Evolutionary conservation across 1,284 basidiomycete genomes (phyloP), one percentile per base, ranked within the genome.

Genomic region (Ceratobasidium sp.): DNA sequence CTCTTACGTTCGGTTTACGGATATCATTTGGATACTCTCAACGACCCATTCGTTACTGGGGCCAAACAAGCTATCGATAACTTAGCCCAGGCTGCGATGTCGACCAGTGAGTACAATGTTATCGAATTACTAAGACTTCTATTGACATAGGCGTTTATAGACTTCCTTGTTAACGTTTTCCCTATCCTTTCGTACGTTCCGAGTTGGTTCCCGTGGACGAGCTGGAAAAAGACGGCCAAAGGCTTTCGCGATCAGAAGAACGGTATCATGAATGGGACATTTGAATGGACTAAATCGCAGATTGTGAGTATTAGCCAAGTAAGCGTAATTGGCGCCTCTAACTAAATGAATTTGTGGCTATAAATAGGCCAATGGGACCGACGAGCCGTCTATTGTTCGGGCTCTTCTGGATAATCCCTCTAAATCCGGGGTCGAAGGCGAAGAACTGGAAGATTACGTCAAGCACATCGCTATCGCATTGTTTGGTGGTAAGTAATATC

Each of bases 391-490:
- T 0, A 73, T 71, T 14, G 53, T 71, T 8, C 53, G 66, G 17
- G 36, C 66, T 3, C 47, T 71, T 17, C 44, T 72, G 3, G 54
- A 60, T 4, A 29, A 29, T 4, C 19, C 27, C 0, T 41, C 54
- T 6, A 57, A 50, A 17, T n/a, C 66, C 11, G 41, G 19, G 8
- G 22, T 72, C 22, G 22, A 31, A 9, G 22, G 19, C 9, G 56
- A 59, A 17, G 44, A 51, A 2, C 24, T 72, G 8, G 69, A 72
- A 19, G 45, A 72, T 48, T 59, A 72, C 45, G 27, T 72, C 15
- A 72, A 72, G 22, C 54, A 72, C 27, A 72, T 72, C 47, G 57
- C 56, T n/a, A 71, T 71, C 22, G 66, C 66, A 9, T 36, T 71
- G 22, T 71, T 71, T 27, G 66, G 66, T 8, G 66, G 66, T 71